Evolutionary conservation across 1,139 yeast genomes (phyloP), one percentile per base, ranked within the genome.

Genomic region (Scheffersomyces insectosa): DNA sequence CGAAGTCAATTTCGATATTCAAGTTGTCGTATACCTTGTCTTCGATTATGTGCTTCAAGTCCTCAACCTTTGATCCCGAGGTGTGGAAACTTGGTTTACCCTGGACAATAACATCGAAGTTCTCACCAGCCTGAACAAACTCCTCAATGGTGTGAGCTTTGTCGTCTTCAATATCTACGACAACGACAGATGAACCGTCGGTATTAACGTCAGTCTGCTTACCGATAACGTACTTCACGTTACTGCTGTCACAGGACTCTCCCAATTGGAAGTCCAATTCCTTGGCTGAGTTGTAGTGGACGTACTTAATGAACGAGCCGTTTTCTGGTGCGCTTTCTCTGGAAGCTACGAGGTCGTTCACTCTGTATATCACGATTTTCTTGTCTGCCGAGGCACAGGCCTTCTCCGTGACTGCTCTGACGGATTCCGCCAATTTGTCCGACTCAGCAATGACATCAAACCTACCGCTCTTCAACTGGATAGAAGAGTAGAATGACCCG

Each of bases 11-110:
- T 35, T 57, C 57, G 35, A 59, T 47, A 44, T 55, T 47, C 50
- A 61, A 54, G 43, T 57, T 48, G 30, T 55, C 56, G 39, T 52
- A 44, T 20, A 55, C 43, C 39, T 51, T 49, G 37, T 59, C 66
- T 28, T 58, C 59, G 36, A 62, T 47, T 42, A 49, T 56, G 33
- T 59, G 54, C 52, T 59, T 60, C 44, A 62, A 36, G 29, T 50
- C 51, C 29, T 55, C 56, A 14, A 58, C 43, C 27, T 45, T 52
- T 20, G 59, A 46, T 11, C 53, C 55, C 27, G 54, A 51, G 20
- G 48, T 44, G 25, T 52, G 54, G 50, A 67, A 66, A 12, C 55
- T 45, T 10, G 74, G 73, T 45, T 56, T 60, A 4, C 65, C 68
- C 51, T 68, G 73, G 28, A 68, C 60, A 37, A 66, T 53, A 34